Base-by-base conservation (phyloP, 148 eudicot species). In the Tetragonia tetragonoides region DNA sequence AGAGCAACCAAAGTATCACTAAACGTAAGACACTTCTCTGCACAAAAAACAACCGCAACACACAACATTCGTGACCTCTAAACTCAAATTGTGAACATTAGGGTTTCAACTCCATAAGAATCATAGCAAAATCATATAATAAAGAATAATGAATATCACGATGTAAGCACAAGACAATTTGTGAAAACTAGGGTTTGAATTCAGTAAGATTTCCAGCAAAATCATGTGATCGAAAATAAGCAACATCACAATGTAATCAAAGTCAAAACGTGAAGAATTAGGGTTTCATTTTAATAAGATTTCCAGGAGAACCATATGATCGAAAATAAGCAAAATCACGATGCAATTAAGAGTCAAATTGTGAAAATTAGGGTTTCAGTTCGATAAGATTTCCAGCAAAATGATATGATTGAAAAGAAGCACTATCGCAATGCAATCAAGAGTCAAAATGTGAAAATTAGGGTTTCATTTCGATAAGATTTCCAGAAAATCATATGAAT, bases 1-100 rank as follows among this genome's bases (percentile, higher is more conserved):
- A 95, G 92, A 70, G 97, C 99, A 63, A 91, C 89, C 81, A 89
- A 70, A 41, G 99, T 95, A 72, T 95, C 99, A 79, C 92, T 95
- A 70, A 95, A 95, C 12, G 80, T 84, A 38, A 91, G 86, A 82
- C 88, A 84, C 47, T 86, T 91, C 86, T 88, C 99, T 91, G 83
- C 83, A 28, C 34, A 41, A 70, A 69, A 69, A 8, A 10, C 44
- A 16, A 16, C 44, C 42, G 37, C 15, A 66, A 66, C n/a, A 65
- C 37, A 23, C 34, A 28, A 28, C 1, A 28, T 28, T 28, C 34
- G 34, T 28, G 21, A 62, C n/a, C 51, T 3, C 10, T 6, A 0
- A 21, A 23, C 15, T 11, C 34, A 28, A 28, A 28, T 28, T 28
- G 34, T 28, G 34, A 28, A 39, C 40, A 60, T 46, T 5, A 46